Evolutionary conservation across 345 rosid genomes (phyloP), one percentile per base, ranked within the genome.

Genomic region (Rhizophora mangle): DNA sequence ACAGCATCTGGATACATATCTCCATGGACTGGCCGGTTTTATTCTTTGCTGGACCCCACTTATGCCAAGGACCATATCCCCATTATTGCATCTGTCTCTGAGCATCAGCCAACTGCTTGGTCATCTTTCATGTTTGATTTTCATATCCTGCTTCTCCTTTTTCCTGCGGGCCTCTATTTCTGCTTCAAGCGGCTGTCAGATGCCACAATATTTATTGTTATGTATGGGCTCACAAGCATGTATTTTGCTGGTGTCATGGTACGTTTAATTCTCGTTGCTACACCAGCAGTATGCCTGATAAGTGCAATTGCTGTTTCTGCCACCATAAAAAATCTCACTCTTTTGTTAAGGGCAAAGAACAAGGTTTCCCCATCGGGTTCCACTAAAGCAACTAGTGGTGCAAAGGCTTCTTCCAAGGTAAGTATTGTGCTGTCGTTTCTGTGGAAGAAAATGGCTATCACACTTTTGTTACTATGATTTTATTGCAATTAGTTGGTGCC

Each of bases 61-160:
- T 96, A 96, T 2, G 99, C 99, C 1, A 96, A 96, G 82, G 98
- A 90, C 83, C 97, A 96, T 72, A 96, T 92, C 64, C 99, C 99
- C 49, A 96, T 92, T 62, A 96, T 96, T 75, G 99, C 99, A 27
- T 96, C 99, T 72, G 99, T 96, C 64, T 96, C 99, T n/a, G 99
- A 96, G 91, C 99, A 96, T 86, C 99, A 96, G 81, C 99, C 99
- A 43, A 96, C 99, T 1, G 99, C 99, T 0, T 96, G 99, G 99
- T 96, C 99, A 31, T 96, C 99, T 63, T 96, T 92, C 86, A 91
- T 95, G 99, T 93, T 92, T 76, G 99, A 95, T 68, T 95, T 86
- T 72, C 99, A 95, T 68, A 95, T 92, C 71, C 82, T 95, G 72
- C 98, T 95, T 76, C 86, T 95, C 88, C 94, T 95, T 78, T 95